Evolutionary conservation across 352 stramenopile species (phyloP), one percentile per base, ranked within the genome.

Genomic region (Globisporangium rhizosaccharum): DNA sequence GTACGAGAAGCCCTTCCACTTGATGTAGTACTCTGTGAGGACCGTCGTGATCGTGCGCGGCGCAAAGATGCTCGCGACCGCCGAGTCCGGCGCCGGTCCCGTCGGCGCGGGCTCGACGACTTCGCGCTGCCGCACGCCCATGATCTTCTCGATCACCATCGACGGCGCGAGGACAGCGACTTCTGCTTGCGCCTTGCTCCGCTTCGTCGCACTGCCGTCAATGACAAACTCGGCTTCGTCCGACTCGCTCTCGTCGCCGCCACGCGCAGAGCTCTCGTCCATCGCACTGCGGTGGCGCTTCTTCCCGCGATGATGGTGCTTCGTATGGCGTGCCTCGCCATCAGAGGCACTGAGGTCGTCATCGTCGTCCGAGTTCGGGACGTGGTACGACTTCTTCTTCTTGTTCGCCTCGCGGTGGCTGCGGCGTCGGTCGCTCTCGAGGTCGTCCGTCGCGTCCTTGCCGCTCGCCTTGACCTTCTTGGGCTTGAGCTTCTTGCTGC

Each of bases 1-100:
- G 71, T 96, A 92, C 51, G 86, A 92, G 56, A 93, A 94, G 14
- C 82, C 84, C 63, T 93, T 94, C 86, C 86, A 96, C 71, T 96
- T 96, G 70, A 96, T 94, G 26, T 87, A 82, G 57, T 94, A 96
- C 70, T 97, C 85, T 2, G 68, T 75, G 26, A 86, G 58, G 1
- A 67, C 54, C 17, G 70, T 81, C 6, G 62, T 76, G 14, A 70
- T 66, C 11, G 70, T 73, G 10, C 60, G 28, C 8, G 62, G 62
- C 17, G 66, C 62, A 50, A 82, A 80, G 51, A 84, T 66, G 45
- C 66, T 76, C 47, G 65, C 71, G 36, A 66, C 71, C 12, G 65
- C 70, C 37, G 70, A 76, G 39, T 74, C 71, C 0, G 59, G 37
- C 0, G 45, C 53, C 14, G 55, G 52, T 18, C 26, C 48, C 18